Conservation (phyloP, 495 filamentous ascomycete genomes). For the Copromyces sp. region DNA sequence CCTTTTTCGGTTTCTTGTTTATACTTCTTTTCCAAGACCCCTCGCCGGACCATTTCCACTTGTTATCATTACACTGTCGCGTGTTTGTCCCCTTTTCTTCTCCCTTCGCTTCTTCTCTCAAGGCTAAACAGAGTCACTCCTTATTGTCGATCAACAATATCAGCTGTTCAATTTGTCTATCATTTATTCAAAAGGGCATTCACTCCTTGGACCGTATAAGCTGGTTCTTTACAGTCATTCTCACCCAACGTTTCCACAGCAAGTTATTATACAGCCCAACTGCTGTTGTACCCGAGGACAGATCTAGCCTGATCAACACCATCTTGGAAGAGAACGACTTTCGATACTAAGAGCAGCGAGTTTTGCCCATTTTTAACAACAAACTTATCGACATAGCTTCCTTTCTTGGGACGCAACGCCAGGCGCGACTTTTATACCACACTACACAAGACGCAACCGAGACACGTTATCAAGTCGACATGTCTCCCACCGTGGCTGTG, state of each 20-base stretch:
- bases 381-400: constrained; percentile 8
- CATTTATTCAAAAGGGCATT: constrained; percentile 33
- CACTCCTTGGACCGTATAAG: constrained; percentile 36
- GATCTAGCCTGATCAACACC: constrained; percentile 5
- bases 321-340: constrained; percentile 18
- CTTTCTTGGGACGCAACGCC: constrained; percentile 24
- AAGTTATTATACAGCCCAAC: background rate
- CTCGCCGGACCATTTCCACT: constrained; percentile 25
- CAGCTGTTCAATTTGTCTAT: constrained; percentile 41
- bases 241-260: background rate
- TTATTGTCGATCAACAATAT: constrained; percentile 47
- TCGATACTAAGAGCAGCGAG: constrained; percentile 29
- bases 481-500: constrained; percentile 41
- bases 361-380: constrained; percentile 21
- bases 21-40: constrained; percentile 30
- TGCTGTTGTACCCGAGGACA: background rate
- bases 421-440: constrained; percentile 15
- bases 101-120: constrained; percentile 32
- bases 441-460: constrained; percentile 3
- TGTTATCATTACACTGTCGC: constrained; percentile 37
- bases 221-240: constrained; percentile 25
- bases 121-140: constrained; percentile 45
- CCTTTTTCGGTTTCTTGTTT: constrained; percentile 25
- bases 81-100: constrained; percentile 32
- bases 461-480: constrained; percentile 15